Percentiles rank a stretch among this genome's conserved stretches.
phyloP scores from a whole-genome alignment of 768 basidiomycete genomes.

The Lentinula sp. region DNA sequence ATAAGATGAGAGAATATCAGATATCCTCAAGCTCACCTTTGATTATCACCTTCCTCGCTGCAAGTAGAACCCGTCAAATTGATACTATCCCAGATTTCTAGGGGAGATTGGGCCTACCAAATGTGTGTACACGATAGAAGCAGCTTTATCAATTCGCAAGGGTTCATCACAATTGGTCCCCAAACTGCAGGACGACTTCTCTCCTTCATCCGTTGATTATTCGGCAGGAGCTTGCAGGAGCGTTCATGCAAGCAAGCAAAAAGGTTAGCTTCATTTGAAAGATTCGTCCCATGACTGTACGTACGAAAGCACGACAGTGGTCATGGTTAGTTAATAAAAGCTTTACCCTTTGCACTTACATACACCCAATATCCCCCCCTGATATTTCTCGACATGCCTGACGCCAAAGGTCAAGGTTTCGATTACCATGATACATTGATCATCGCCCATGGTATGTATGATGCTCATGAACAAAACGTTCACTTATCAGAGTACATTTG shows the following conservation, averaged over 20 bases:
- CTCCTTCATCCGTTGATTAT: background rate
- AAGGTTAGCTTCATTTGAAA: background rate
- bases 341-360: background rate
- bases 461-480: background rate
- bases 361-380: background rate
- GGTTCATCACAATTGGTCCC: background rate
- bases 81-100: background rate
- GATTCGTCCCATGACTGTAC: background rate
- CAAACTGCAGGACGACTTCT: background rate
- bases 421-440: slow-evolving; percentile 14
- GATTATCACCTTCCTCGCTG: background rate
- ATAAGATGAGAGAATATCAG: background rate
- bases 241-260: background rate
- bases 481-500: background rate
- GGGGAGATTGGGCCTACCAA: background rate
- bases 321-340: background rate
- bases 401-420: background rate
- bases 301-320: background rate
- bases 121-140: background rate
- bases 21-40: background rate
- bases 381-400: background rate
- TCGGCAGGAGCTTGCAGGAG: background rate
- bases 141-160: background rate
- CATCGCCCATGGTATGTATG: slow-evolving; percentile 9
- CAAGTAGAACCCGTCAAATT: background rate